A percentile compares a stretch with the other conserved stretches of the same genome.
phyloP scores from a whole-genome alignment of 1,284 basidiomycete genomes.

The Afroboletus lepidellus region DNA sequence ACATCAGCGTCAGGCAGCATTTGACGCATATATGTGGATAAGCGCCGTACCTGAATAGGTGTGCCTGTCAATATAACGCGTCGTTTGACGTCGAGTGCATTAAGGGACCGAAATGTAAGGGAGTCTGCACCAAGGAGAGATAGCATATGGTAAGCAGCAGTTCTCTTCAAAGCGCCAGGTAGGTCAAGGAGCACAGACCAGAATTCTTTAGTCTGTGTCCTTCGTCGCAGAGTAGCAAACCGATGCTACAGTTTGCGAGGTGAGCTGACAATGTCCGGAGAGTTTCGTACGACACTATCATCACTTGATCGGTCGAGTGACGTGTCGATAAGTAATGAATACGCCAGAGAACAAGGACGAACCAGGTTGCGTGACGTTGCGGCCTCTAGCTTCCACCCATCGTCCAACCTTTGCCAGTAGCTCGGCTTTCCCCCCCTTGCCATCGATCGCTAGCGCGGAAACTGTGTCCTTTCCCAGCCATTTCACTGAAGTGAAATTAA shows the following conservation, averaged over 20 bases:
- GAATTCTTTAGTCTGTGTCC: slow-evolving; percentile 98
- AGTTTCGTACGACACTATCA: slow-evolving; percentile 99
- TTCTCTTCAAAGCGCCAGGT: not conserved
- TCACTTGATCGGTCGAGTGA: slow-evolving; percentile 54
- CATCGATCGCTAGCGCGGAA: slow-evolving; percentile 82
- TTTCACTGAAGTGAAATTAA: slow-evolving; percentile 57
- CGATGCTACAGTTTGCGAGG: slow-evolving; percentile 80
- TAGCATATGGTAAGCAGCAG: slow-evolving; percentile 12
- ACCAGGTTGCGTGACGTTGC: slow-evolving; percentile 90
- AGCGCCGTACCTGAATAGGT: slow-evolving; percentile 74
- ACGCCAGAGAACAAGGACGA: slow-evolving; percentile 19
- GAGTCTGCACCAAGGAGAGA: slow-evolving; percentile 55
- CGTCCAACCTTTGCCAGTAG: slow-evolving; percentile 76
- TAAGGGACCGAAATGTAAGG: slow-evolving; percentile 86
- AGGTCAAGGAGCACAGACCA: slow-evolving; percentile 48
- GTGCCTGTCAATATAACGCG: slow-evolving; percentile 97
- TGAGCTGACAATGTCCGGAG: slow-evolving; percentile 80
- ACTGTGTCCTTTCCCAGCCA: slow-evolving; percentile 89
- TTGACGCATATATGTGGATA: slow-evolving; percentile 7
- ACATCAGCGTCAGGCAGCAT: slow-evolving; percentile 1
- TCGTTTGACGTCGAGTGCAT: slow-evolving; percentile 85
- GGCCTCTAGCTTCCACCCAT: slow-evolving; percentile 85
- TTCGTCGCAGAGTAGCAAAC: slow-evolving; percentile 93
- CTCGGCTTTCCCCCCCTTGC: slow-evolving; percentile 84
- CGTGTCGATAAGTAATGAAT: not conserved